Percentiles rank a stretch among this genome's conserved stretches.
phyloP scores from a whole-genome alignment of 331 rosid genomes.

The Pyrus hybrid region DNA sequence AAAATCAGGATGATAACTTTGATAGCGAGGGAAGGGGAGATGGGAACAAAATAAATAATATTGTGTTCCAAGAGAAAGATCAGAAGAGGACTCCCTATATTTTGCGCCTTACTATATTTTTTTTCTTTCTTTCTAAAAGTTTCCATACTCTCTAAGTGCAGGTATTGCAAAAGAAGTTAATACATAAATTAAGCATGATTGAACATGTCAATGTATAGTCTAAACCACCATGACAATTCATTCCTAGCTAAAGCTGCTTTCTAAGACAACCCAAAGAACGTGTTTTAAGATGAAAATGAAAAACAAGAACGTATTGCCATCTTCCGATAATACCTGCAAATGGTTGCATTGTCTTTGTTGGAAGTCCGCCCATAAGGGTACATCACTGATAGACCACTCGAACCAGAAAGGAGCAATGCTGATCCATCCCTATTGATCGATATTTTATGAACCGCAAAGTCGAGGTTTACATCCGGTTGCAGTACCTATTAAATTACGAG shows the following conservation, averaged over 20 bases:
- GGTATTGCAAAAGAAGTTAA: no score
- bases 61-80: background rate
- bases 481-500: slow-evolving; percentile 48
- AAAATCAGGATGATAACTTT: no score
- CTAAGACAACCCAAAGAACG: background rate
- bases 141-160: no score
- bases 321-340: slow-evolving; percentile 56
- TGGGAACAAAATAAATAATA: background rate
- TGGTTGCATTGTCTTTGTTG: slow-evolving; percentile 35
- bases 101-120: no score
- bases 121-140: no score
- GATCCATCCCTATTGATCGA: slow-evolving; percentile 71
- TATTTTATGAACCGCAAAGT: slow-evolving; percentile 49
- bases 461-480: slow-evolving; percentile 46
- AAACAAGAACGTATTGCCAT: background rate
- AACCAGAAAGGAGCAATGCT: slow-evolving; percentile 59
- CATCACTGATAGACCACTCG: slow-evolving; percentile 57
- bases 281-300: background rate
- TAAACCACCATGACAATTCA: background rate
- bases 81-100: background rate
- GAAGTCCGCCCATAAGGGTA: slow-evolving; percentile 69
- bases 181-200: no score
- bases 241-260: background rate
- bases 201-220: background rate
- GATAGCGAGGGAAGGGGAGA: background rate